These are phyloP conservation scores for Penicillium bovifimosum DNA, from an alignment of 495 filamentous ascomycete species.

Conservation along the genomic window DNA sequence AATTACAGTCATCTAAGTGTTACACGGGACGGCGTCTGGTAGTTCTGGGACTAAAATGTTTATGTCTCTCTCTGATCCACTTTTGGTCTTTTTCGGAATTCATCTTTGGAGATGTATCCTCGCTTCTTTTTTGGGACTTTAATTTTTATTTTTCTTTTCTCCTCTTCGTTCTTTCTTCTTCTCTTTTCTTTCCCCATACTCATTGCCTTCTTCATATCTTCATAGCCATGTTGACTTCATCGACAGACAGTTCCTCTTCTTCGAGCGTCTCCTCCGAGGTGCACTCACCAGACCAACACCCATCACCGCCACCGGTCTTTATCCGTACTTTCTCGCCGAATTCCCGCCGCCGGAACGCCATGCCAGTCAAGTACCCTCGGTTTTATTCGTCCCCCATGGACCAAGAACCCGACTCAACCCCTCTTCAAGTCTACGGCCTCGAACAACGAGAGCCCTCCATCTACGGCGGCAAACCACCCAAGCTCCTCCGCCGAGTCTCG, in stretches of 20 bases:
- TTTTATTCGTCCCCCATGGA: conserved; percentile 40
- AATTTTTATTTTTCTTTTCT: conserved; percentile 15
- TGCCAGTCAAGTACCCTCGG: conserved; percentile 29
- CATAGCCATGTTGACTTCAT: conserved; percentile 25
- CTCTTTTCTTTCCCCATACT: conserved; percentile 6
- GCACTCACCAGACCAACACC: conserved; percentile 27
- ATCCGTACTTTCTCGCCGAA: conserved; percentile 26
- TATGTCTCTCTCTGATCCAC: conserved; percentile 29
- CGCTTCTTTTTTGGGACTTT: conserved; percentile 10
- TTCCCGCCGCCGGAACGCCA: conserved; percentile 23
- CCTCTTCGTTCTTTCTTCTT: conserved; percentile 8
- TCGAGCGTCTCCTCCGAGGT: conserved; percentile 29
- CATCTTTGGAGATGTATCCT: conserved; percentile 7
- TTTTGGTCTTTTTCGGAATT: conserved; percentile 23
- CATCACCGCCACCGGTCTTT: conserved; percentile 23
- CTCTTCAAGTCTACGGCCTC: conserved; percentile 35
- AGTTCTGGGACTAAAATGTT: conserved; percentile 18
- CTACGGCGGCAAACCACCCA: conserved; percentile 23
- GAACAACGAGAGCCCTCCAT: conserved; percentile 38
- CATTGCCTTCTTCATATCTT: not conserved
- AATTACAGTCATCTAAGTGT: conserved; percentile 31
- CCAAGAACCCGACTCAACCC: conserved; percentile 29
- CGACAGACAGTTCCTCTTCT: conserved; percentile 25
- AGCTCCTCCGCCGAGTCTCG: conserved; percentile 35
- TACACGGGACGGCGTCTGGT: conserved; percentile 23